Percentiles rank a stretch among this genome's conserved stretches.
These are phyloP conservation scores for Aphanomyces invadans DNA, from an alignment of 352 stramenopile genomes.

Conservation along the genomic window DNA sequence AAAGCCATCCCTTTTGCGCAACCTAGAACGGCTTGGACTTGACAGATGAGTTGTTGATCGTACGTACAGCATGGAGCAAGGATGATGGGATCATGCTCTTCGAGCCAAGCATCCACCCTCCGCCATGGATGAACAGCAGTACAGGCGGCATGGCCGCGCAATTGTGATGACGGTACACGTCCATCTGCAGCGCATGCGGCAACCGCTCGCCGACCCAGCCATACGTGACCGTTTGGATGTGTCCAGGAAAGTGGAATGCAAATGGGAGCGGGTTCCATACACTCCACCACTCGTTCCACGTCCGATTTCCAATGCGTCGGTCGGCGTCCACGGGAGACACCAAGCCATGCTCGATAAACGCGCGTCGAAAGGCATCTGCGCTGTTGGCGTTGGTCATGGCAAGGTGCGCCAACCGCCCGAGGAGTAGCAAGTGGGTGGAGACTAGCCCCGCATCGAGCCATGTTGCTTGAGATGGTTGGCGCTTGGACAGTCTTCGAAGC, in stretches of 20 bases:
- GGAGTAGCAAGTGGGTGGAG: constrained; percentile 35
- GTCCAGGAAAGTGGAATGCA: constrained; percentile 46
- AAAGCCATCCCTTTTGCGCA: constrained; percentile 46
- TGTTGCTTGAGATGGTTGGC: not conserved
- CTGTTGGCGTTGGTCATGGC: constrained; percentile 41
- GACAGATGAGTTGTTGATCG: too few species aligned
- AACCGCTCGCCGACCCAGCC: constrained; percentile 55
- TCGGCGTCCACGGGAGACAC: constrained; percentile 30
- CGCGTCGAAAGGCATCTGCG: constrained; percentile 37
- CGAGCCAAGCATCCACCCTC: constrained; percentile 56
- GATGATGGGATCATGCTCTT: constrained; percentile 38
- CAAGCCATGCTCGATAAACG: constrained; percentile 32
- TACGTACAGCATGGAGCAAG: constrained; percentile 49
- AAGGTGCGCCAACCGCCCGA: constrained; percentile 39
- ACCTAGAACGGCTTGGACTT: constrained; percentile 13
- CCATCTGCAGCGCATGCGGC: constrained; percentile 55
- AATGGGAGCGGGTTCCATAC: constrained; percentile 49
- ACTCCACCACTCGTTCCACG: constrained; percentile 42
- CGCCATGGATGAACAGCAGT: constrained; percentile 69
- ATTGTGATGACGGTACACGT: constrained; percentile 56
- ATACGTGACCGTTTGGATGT: constrained; percentile 42
- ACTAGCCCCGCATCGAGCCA: not conserved
- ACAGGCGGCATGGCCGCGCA: constrained; percentile 54
- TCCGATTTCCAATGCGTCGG: constrained; percentile 39
- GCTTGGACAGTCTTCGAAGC: not conserved